phyloP scores from a whole-genome alignment of 768 basidiomycete genomes.

The Gautieria morchelliformis region DNA sequence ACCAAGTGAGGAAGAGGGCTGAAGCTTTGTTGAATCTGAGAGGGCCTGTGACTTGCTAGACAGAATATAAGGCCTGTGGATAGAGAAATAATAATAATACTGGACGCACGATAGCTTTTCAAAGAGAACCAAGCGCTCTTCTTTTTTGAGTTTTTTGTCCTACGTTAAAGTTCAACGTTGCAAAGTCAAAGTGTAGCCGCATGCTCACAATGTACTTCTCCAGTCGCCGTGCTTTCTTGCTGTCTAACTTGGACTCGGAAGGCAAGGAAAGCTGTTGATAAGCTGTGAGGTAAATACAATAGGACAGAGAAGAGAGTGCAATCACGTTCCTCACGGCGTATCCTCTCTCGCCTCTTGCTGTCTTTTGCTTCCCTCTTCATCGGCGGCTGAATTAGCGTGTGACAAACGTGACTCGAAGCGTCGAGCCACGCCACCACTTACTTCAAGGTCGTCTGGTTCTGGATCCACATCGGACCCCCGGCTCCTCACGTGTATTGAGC shows the following conservation, averaged over 20 bases:
- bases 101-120: slow-evolving; percentile 69
- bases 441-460: no score
- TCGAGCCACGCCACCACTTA: no score
- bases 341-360: slow-evolving; percentile 44
- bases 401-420: no score
- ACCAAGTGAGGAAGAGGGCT: slow-evolving; percentile 78
- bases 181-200: neutral
- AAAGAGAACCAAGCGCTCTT: slow-evolving; percentile 67
- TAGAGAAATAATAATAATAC: slow-evolving; percentile 4
- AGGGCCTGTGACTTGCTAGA: slow-evolving; percentile 65
- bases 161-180: slow-evolving; percentile 18
- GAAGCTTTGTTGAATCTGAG: slow-evolving; percentile 50
- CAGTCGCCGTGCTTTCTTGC: slow-evolving; percentile 79
- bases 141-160: slow-evolving; percentile 91
- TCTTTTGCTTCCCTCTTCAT: slow-evolving; percentile 40
- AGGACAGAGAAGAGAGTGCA: neutral
- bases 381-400: no score
- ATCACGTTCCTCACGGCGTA: slow-evolving; percentile 49
- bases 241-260: slow-evolving; percentile 62
- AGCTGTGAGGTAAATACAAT: neutral
- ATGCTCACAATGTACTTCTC: slow-evolving; percentile 81
- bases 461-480: neutral
- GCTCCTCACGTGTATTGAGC: slow-evolving; percentile 45
- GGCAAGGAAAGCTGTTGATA: slow-evolving; percentile 14
- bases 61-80: slow-evolving; percentile 15